Evolutionary conservation across 345 rosid species (phyloP).

Genomic region (Psidium guajava): DNA sequence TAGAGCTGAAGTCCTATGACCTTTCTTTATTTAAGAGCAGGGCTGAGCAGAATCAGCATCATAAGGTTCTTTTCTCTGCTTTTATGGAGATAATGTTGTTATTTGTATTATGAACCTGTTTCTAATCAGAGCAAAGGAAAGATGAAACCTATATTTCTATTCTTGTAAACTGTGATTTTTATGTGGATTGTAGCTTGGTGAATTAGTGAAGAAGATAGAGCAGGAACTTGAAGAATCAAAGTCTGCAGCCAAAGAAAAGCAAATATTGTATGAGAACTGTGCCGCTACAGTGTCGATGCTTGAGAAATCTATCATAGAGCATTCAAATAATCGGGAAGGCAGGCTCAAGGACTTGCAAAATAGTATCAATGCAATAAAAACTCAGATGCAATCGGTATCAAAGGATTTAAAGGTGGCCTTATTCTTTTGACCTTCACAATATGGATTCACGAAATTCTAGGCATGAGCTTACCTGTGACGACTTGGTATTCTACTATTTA

Average conservation of each 20-base stretch:
- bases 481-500: background rate
- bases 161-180: background rate
- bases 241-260: slow-evolving; percentile 54
- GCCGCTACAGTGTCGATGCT: slow-evolving; percentile 41
- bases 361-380: slow-evolving; percentile 52
- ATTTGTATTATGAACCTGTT: background rate
- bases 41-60: slow-evolving; percentile 96
- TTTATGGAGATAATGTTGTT: background rate
- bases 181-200: slow-evolving; percentile 46
- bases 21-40: slow-evolving; percentile 79
- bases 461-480: background rate
- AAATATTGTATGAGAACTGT: slow-evolving; percentile 40
- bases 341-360: slow-evolving; percentile 78
- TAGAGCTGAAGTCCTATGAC: slow-evolving; percentile 83
- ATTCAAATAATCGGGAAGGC: slow-evolving; percentile 66
- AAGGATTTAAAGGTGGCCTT: slow-evolving; percentile 68
- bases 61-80: slow-evolving; percentile 49
- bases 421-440: background rate
- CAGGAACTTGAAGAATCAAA: slow-evolving; percentile 69
- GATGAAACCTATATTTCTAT: background rate
- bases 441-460: background rate
- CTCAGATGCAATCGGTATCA: slow-evolving; percentile 58
- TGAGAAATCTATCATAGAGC: slow-evolving; percentile 75
- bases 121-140: background rate
- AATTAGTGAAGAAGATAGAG: slow-evolving; percentile 73